Base-by-base conservation (phyloP, 140 eudicot species). In the Cichorium intybus region DNA sequence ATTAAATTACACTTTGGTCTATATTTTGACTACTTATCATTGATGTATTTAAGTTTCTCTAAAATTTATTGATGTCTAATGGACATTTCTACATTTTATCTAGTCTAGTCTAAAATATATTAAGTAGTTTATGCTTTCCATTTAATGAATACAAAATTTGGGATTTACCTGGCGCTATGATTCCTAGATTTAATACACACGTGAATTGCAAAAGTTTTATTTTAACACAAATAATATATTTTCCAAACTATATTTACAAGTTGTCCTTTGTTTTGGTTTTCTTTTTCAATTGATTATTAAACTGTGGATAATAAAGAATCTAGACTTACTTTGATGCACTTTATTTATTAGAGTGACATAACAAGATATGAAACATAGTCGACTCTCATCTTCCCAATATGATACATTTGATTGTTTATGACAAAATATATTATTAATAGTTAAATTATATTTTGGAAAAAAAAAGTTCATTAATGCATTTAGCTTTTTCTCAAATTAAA, bases 211-310 rank as follows among this genome's bases (percentile, higher is more conserved):
- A 55, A 43, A 12, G 16, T 1, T 43, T 15, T 43, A n/a, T 47
- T 39, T 39, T 39, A 0, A 1, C 5, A 12, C 1, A 39, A 39
- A 16, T 16, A 11, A 11, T 41, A 22, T 27, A 17, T 29, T 46
- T 64, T 55, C 66, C 66, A 54, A n/a, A 51, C 12, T 43, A 37
- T 35, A 45, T 17, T 24, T 14, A 63, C 66, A n/a, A 63, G 11
- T 43, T 63, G 50, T 54, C 53, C 35, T 29, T 53, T 54, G 11
- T 58, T 69, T 20, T 27, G 45, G 50, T 49, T 16, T 16, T 49
- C 7, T 64, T 17, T 12, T 17, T 8, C 7, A 22, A 11, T 22
- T 61, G 3, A 60, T 7, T 39, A 12, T 27, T 15, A 24, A 61
- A 61, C 17, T 22, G 24, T 29, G 4, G 16, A 39, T 39, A 16